Evolutionary conservation across 2,329 filamentous ascomycete species (phyloP).

Genomic region (Aureobasidium uvarum): DNA sequence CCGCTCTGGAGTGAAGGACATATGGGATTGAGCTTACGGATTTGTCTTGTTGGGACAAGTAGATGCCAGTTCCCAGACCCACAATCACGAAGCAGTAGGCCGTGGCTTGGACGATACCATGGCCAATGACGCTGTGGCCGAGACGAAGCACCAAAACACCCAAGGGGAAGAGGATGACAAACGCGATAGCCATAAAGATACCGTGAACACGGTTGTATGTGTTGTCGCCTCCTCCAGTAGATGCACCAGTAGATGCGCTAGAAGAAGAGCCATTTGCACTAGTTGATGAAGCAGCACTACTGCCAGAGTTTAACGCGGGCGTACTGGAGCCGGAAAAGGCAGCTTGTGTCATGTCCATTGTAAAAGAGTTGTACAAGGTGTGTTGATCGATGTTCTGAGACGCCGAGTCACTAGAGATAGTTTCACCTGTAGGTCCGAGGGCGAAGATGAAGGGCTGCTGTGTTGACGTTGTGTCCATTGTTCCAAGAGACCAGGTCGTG

Average conservation of each 20-base stretch:
- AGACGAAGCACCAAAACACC: slow-evolving; percentile 42
- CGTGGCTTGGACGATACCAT: slow-evolving; percentile 44
- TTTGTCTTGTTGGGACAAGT: slow-evolving; percentile 43
- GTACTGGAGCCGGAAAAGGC: slow-evolving; percentile 30
- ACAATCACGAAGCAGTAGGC: slow-evolving; percentile 42
- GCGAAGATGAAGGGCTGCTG: slow-evolving; percentile 46
- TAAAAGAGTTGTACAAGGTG: slow-evolving; percentile 43
- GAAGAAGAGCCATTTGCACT: slow-evolving; percentile 25
- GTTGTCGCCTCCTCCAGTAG: not conserved
- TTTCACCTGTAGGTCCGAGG: slow-evolving; percentile 39
- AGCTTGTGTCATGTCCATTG: slow-evolving; percentile 44
- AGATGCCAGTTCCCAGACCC: slow-evolving; percentile 45
- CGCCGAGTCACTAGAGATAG: slow-evolving; percentile 35
- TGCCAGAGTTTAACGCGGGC: not conserved
- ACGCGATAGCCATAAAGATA: slow-evolving; percentile 39
- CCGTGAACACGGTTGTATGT: slow-evolving; percentile 33
- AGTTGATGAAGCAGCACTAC: slow-evolving; percentile 21
- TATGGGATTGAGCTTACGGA: slow-evolving; percentile 37
- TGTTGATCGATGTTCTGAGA: slow-evolving; percentile 42
- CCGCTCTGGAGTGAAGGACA: not conserved
- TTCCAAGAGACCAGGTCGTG: slow-evolving; percentile 38
- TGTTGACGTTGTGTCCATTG: slow-evolving; percentile 37
- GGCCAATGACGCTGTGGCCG: slow-evolving; percentile 43
- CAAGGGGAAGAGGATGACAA: slow-evolving; percentile 41
- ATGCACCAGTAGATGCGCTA: not conserved